These are phyloP conservation scores for Pugionium dolabratum DNA, from an alignment of 345 rosid genomes.

Conservation along the genomic window DNA sequence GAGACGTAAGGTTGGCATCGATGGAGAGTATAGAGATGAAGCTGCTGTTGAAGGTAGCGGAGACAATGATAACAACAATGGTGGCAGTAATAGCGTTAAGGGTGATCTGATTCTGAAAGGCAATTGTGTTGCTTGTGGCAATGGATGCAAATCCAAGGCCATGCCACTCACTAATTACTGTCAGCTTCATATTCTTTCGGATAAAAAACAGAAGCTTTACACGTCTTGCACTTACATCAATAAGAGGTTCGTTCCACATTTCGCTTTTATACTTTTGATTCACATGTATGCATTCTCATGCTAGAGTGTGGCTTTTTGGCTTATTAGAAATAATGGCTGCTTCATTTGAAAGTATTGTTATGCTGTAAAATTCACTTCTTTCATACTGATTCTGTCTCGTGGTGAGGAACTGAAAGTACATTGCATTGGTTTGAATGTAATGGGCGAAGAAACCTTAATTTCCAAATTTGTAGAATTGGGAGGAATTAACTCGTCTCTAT, in stretches of 20 bases:
- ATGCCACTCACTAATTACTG: slow-evolving; percentile 88
- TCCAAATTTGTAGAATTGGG: too few relatives aligned
- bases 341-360: too few relatives aligned
- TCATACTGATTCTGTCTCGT: too few relatives aligned
- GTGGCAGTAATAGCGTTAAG: background rate
- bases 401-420: too few relatives aligned
- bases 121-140: slow-evolving; percentile 52
- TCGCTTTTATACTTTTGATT: background rate
- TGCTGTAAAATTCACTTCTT: too few relatives aligned
- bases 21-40: slow-evolving; percentile 28
- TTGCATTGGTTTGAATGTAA: too few relatives aligned
- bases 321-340: too few relatives aligned
- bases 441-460: too few relatives aligned
- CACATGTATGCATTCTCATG: too few relatives aligned
- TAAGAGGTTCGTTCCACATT: slow-evolving; percentile 54
- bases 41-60: slow-evolving; percentile 43
- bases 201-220: slow-evolving; percentile 90
- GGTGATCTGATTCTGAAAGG: slow-evolving; percentile 39
- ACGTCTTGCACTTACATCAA: slow-evolving; percentile 74
- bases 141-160: slow-evolving; percentile 73
- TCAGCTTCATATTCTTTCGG: slow-evolving; percentile 79
- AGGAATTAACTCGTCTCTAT: too few relatives aligned
- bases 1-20: slow-evolving; percentile 19
- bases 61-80: slow-evolving; percentile 39
- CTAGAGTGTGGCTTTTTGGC: too few relatives aligned